phyloP scores from a whole-genome alignment of 2,329 filamentous ascomycete genomes.

The Talaromyces marneffei region DNA sequence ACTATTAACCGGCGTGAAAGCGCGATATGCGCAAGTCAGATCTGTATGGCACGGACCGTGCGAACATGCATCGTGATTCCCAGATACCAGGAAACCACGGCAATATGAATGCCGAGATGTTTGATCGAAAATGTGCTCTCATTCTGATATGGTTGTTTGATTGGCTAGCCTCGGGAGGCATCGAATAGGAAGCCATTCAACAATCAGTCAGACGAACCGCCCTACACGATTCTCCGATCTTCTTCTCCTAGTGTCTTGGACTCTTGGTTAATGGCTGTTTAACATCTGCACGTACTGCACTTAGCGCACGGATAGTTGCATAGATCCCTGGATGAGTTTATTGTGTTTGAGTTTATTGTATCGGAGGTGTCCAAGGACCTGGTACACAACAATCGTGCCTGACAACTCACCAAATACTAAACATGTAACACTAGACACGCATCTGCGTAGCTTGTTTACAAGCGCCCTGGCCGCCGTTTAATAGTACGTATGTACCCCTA shows the following conservation, averaged over 20 bases:
- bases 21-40: background rate
- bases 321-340: background rate
- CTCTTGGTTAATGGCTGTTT: no score
- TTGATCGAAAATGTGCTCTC: background rate
- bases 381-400: background rate
- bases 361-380: background rate
- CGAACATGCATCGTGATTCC: background rate
- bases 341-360: background rate
- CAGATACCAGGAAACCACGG: background rate
- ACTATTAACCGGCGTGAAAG: background rate
- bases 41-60: background rate
- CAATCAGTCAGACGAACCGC: background rate
- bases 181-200: background rate
- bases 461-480: constrained; percentile 13
- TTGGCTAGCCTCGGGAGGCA: background rate
- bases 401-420: background rate
- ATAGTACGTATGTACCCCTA: no score
- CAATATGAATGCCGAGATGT: background rate
- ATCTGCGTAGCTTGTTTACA: background rate
- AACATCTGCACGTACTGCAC: background rate
- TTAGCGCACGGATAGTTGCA: constrained; percentile 5
- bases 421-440: background rate
- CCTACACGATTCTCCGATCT: background rate
- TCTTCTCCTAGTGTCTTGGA: background rate
- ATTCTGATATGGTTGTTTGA: background rate